Base-by-base conservation (phyloP, 805 yeast genomes). In the Yamadazyma sp. region DNA sequence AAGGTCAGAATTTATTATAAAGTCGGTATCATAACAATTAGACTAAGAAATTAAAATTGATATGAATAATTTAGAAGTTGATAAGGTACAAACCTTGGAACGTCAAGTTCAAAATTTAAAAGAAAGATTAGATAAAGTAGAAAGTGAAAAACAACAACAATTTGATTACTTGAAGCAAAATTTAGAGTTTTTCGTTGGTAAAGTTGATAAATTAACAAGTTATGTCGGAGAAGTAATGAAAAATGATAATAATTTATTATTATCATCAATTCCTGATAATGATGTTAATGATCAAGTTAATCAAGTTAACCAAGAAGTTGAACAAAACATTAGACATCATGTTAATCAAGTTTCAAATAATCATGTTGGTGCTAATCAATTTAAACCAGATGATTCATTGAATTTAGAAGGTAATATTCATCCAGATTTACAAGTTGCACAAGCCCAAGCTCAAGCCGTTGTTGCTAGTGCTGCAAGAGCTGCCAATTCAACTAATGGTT, bases 341-440 rank as follows among this genome's bases (percentile, higher is more conserved):
- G 49, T 35, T 11, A 14, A 31, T 22, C 36, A 33, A 24, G 40
- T 23, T n/a, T 27, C 31, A n/a, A 30, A 15, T 16, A 30, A 21
- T 17, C 34, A 35, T 17, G 24, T 17, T 2, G 33, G 23, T 10
- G 11, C 14, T n/a, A 6, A 31, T 16, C 33, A 32, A 14, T 11
- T 16, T 27, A 20, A 35, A 24, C 28, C 45, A 31, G 37, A 51
- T 47, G 30, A 49, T 24, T 25, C 27, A 35, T 15, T 19, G 24
- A 18, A 19, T 33, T 42, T 58, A 29, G 69, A 61, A 17, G 56
- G 60, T 23, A 60, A 58, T 35, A 62, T 65, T 62, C 70, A 65
- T 47, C 70, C 70, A 3, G 68, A 60, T 24, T 52, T 65, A 23
- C 70, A 63, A 30, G 44, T 30, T 6, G 36, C 39, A 5, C 42